phyloP scores from a whole-genome alignment of 1,139 yeast genomes.

The Diutina sp. region DNA sequence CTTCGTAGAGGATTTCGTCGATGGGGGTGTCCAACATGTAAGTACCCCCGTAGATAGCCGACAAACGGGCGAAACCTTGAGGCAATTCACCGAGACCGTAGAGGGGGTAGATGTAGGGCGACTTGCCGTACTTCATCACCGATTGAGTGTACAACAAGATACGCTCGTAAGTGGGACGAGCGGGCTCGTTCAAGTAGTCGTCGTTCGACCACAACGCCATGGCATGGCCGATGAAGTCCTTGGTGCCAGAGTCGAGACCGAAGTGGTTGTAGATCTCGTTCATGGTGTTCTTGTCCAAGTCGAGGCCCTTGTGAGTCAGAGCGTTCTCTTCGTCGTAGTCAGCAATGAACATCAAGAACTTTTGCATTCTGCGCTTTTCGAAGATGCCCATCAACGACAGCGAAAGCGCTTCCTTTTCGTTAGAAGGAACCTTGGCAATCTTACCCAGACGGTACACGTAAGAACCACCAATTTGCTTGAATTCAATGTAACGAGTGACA shows the following conservation, averaged over 20 bases:
- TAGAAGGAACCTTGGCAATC: slow-evolving; percentile 92
- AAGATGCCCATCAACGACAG: slow-evolving; percentile 93
- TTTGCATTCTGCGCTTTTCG: slow-evolving; percentile 92
- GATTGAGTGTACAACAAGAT: slow-evolving; percentile 77
- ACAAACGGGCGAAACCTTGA: slow-evolving; percentile 93
- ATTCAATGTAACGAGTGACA: slow-evolving; percentile 90
- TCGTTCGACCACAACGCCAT: slow-evolving; percentile 97
- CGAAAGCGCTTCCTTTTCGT: slow-evolving; percentile 79
- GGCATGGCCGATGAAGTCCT: slow-evolving; percentile 95
- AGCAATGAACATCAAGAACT: slow-evolving; percentile 79
- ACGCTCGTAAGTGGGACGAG: slow-evolving; percentile 85
- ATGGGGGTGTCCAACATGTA: slow-evolving; percentile 96
- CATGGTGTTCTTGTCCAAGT: slow-evolving; percentile 84
- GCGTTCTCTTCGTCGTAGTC: slow-evolving; percentile 68
- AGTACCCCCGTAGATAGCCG: slow-evolving; percentile 97
- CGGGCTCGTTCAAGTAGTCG: slow-evolving; percentile 78
- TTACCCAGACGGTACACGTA: slow-evolving; percentile 86
- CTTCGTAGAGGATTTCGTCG: slow-evolving; percentile 71
- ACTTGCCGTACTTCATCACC: slow-evolving; percentile 75
- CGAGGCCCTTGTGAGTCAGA: slow-evolving; percentile 76
- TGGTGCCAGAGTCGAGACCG: slow-evolving; percentile 87
- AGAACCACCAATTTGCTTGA: slow-evolving; percentile 90
- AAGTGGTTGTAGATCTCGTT: slow-evolving; percentile 81
- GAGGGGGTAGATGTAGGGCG: slow-evolving; percentile 91
- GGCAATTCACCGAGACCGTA: slow-evolving; percentile 97